Percentiles rank a stretch among this genome's conserved stretches.
phyloP scores from a whole-genome alignment of 1,284 basidiomycete species.

The Sporisorium scitamineum region DNA sequence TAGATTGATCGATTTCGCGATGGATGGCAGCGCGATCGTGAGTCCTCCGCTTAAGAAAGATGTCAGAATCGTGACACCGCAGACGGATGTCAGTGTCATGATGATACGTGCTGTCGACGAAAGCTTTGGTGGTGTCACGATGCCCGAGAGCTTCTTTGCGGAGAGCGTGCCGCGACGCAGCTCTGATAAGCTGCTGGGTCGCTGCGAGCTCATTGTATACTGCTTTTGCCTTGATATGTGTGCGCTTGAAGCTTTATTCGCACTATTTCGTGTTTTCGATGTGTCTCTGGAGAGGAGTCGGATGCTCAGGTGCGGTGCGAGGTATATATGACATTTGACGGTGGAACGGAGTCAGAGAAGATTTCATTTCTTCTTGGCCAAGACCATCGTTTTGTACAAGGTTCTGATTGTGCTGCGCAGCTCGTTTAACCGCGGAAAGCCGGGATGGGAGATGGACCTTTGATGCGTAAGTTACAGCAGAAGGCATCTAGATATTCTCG shows the following conservation, averaged over 20 bases:
- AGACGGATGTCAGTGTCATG: constrained; percentile 48
- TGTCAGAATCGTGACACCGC: constrained; percentile 61
- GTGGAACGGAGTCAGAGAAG: not conserved
- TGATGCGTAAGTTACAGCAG: not conserved
- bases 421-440: constrained; percentile 1
- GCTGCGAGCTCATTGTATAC: constrained; percentile 22
- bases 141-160: constrained; percentile 22
- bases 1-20: constrained; percentile 70
- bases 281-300: not conserved
- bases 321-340: not conserved
- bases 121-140: constrained; percentile 34
- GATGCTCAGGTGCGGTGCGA: not conserved
- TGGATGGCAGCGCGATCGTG: constrained; percentile 76
- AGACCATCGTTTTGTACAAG: not conserved
- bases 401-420: not conserved
- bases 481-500: too few species aligned
- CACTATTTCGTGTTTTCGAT: not conserved
- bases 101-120: constrained; percentile 26
- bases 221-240: not conserved
- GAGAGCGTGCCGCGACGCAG: constrained; percentile 31
- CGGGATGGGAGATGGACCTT: not conserved
- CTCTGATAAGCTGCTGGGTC: constrained; percentile 23
- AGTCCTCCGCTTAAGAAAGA: constrained; percentile 71
- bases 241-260: not conserved
- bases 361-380: not conserved